Evolutionary conservation across 2,329 filamentous ascomycete genomes (phyloP).

Genomic region (Microcyclospora pomicola): DNA sequence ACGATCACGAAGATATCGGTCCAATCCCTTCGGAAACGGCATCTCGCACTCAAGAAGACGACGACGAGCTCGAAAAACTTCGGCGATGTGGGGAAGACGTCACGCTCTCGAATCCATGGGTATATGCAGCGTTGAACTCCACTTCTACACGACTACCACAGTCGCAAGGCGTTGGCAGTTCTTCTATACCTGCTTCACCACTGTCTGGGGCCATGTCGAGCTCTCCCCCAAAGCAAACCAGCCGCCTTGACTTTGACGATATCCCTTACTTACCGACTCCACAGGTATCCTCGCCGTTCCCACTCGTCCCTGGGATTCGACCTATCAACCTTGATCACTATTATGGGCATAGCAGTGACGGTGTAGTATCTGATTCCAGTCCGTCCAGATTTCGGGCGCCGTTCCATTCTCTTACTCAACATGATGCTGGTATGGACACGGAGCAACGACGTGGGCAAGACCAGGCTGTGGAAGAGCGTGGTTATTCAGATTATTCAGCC

Average conservation of each 20-base stretch:
- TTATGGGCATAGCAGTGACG: no score
- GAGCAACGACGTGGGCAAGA: background rate
- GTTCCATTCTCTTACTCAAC: background rate
- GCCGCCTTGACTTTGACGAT: no score
- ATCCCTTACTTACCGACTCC: slow-evolving; percentile 15
- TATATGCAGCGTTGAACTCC: slow-evolving; percentile 34
- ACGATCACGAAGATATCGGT: slow-evolving; percentile 24
- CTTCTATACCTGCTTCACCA: no score
- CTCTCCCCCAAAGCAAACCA: no score
- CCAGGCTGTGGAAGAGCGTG: slow-evolving; percentile 6
- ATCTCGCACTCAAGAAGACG: background rate
- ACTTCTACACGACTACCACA: slow-evolving; percentile 1
- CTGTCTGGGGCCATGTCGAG: no score
- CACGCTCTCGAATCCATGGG: slow-evolving; percentile 35
- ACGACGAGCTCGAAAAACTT: slow-evolving; percentile 19
- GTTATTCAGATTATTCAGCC: slow-evolving; percentile 4
- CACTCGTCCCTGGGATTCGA: background rate
- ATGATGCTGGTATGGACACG: background rate
- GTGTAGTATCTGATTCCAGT: no score
- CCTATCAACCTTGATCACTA: no score
- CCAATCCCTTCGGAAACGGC: slow-evolving; percentile 4
- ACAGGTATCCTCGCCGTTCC: slow-evolving; percentile 18
- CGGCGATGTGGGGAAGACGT: slow-evolving; percentile 20
- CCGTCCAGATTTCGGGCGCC: no score
- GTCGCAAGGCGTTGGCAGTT: no score